Conservation (phyloP, 83 land plant genomes). For the Picea abies region DNA sequence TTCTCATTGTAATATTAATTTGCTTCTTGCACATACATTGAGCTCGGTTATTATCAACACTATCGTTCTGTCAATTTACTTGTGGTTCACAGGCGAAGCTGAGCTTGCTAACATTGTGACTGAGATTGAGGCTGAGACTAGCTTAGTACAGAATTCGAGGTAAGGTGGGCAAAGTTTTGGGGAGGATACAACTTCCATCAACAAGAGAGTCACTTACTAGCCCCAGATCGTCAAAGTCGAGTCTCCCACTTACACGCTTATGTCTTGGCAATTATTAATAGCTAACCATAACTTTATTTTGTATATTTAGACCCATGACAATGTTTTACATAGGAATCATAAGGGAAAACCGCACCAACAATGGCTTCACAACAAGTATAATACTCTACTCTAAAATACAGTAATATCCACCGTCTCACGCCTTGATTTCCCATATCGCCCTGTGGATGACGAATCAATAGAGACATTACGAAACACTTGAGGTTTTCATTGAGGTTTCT, state of each 20-base stretch:
- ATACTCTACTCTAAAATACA: constrained; percentile 86
- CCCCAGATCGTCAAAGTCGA: constrained; percentile 76
- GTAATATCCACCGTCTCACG: constrained; percentile 90
- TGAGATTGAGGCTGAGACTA: constrained; percentile 10
- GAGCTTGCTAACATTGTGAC: neutral
- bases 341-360: constrained; percentile 71
- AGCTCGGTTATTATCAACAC: too few relatives aligned
- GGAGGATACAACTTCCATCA: constrained; percentile 46
- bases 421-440: constrained; percentile 57
- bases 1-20: too few relatives aligned
- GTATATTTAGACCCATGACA: constrained; percentile 35
- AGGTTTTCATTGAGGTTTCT: constrained; percentile 88
- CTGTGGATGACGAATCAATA: constrained; percentile 41
- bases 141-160: constrained; percentile 10
- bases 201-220: constrained; percentile 76
- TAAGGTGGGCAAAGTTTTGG: neutral
- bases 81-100: too few relatives aligned
- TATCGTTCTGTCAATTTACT: too few relatives aligned
- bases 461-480: constrained; percentile 90
- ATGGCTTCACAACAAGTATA: constrained; percentile 80
- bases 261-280: constrained; percentile 85
- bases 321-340: constrained; percentile 24
- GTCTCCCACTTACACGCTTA: constrained; percentile 57
- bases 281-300: constrained; percentile 29
- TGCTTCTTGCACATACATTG: too few relatives aligned